A percentile compares a stretch with the other conserved stretches of the same genome.
Conservation (phyloP, 192 early-diverging fungal species). For the Coemansia sp. region DNA sequence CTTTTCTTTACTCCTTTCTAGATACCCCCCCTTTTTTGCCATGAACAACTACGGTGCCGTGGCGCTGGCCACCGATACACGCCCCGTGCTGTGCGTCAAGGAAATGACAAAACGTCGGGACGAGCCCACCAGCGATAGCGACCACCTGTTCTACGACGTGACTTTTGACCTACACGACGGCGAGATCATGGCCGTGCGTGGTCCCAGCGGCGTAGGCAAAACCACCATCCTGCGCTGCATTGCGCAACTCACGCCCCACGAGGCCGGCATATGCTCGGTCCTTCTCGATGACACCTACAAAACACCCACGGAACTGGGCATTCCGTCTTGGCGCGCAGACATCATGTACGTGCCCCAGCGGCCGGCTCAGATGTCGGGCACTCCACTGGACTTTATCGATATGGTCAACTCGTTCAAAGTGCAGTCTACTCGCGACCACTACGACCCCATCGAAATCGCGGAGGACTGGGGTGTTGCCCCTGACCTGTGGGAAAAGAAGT, state of each 20-base stretch:
- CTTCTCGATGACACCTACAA: conserved; percentile 36
- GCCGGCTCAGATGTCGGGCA: conserved; percentile 67
- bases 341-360: conserved; percentile 89
- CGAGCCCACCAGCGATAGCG: conserved; percentile 14
- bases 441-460: conserved; percentile 66
- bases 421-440: conserved; percentile 44
- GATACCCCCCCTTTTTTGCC: neutral
- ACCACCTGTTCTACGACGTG: conserved; percentile 56
- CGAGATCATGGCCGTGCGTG: conserved; percentile 62
- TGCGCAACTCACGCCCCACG: conserved; percentile 68
- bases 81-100: conserved; percentile 24
- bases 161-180: conserved; percentile 54
- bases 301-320: conserved; percentile 57
- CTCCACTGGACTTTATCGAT: conserved; percentile 69
- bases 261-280: conserved; percentile 56
- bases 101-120: conserved; percentile 48
- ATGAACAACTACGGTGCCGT: conserved; percentile 20
- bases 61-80: conserved; percentile 1
- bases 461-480: conserved; percentile 67
- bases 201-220: conserved; percentile 78
- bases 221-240: conserved; percentile 84
- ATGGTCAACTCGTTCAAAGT: conserved; percentile 56
- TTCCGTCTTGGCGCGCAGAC: conserved; percentile 73
- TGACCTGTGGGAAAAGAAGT: conserved; percentile 73
- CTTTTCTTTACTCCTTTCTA: neutral